Percentiles rank a stretch among this genome's conserved stretches.
These are phyloP conservation scores for Trichophyton simii DNA, from an alignment of 2,329 filamentous ascomycete genomes.

Conservation along the genomic window DNA sequence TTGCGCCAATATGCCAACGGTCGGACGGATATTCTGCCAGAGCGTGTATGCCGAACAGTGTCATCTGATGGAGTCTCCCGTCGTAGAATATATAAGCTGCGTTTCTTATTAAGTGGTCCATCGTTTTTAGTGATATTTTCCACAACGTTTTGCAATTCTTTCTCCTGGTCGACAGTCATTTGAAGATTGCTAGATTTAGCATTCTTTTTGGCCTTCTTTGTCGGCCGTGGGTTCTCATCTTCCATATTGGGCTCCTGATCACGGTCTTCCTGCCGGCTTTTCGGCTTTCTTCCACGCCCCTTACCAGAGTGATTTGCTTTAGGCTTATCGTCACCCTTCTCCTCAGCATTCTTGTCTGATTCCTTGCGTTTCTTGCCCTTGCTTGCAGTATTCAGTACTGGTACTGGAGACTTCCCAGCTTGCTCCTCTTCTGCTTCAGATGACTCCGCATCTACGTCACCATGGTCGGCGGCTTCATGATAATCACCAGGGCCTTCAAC, in stretches of 20 bases:
- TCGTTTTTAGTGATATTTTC: constrained; percentile 33
- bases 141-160: constrained; percentile 31
- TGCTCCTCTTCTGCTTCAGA: constrained; percentile 12
- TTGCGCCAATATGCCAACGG: constrained; percentile 81
- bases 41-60: constrained; percentile 54
- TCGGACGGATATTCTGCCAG: constrained; percentile 62
- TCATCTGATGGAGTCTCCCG: constrained; percentile 41
- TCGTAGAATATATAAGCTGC: constrained; percentile 40
- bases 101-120: constrained; percentile 33
- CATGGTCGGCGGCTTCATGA: constrained; percentile 15
- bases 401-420: constrained; percentile 8
- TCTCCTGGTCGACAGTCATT: constrained; percentile 21
- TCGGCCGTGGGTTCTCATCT: constrained; percentile 17
- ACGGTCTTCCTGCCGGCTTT: constrained; percentile 11
- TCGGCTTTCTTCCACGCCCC: constrained; percentile 23
- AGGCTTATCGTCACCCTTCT: background rate
- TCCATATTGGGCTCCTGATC: constrained; percentile 12
- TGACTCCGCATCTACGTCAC: constrained; percentile 10
- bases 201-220: constrained; percentile 22
- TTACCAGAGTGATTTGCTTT: constrained; percentile 14
- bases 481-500: constrained; percentile 18
- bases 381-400: constrained; percentile 6
- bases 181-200: constrained; percentile 18
- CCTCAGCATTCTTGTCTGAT: background rate
- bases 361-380: constrained; percentile 13